These are phyloP conservation scores for Yarrowia sp. DNA, from an alignment of 805 yeast genomes.

Conservation along the genomic window DNA sequence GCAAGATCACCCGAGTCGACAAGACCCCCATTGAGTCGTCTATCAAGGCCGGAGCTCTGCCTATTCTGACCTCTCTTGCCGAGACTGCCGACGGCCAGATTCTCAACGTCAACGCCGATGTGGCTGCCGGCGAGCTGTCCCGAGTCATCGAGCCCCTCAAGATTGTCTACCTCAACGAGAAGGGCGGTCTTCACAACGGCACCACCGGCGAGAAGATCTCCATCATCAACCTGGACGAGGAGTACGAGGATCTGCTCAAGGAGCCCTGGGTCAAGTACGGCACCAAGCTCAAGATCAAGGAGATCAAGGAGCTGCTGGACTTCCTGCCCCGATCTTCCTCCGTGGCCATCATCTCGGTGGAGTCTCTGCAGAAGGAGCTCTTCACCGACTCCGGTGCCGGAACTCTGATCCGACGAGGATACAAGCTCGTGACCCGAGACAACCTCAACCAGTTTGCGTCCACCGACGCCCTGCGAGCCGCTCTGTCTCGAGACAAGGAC, in stretches of 20 bases:
- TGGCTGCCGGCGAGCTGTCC: slow-evolving; percentile 98
- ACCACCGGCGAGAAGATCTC: slow-evolving; percentile 88
- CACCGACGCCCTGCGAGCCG: slow-evolving; percentile 72
- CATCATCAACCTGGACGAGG: slow-evolving; percentile 93
- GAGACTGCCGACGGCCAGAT: slow-evolving; percentile 97
- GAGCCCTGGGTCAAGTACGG: slow-evolving; percentile 99
- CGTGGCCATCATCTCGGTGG: slow-evolving; percentile 95
- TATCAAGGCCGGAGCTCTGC: slow-evolving; percentile 94
- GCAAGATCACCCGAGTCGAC: slow-evolving; percentile 84
- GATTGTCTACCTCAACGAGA: slow-evolving; percentile 94
- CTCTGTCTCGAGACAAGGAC: slow-evolving; percentile 77
- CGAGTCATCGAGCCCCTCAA: slow-evolving; percentile 96
- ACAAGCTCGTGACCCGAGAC: slow-evolving; percentile 73
- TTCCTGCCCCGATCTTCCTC: slow-evolving; percentile 96
- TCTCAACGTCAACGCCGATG: slow-evolving; percentile 96
- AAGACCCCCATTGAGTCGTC: slow-evolving; percentile 92
- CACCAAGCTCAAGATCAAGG: slow-evolving; percentile 94
- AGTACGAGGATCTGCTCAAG: slow-evolving; percentile 82
- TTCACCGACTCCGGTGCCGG: slow-evolving; percentile 99
- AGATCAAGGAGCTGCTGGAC: slow-evolving; percentile 91
- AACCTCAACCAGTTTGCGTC: slow-evolving; percentile 67
- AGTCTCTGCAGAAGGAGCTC: slow-evolving; percentile 94
- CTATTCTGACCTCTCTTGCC: slow-evolving; percentile 94
- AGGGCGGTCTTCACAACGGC: slow-evolving; percentile 96
- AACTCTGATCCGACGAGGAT: slow-evolving; percentile 96